Base-by-base conservation (phyloP, 345 rosid species). In the Dipteronia sinensis region DNA sequence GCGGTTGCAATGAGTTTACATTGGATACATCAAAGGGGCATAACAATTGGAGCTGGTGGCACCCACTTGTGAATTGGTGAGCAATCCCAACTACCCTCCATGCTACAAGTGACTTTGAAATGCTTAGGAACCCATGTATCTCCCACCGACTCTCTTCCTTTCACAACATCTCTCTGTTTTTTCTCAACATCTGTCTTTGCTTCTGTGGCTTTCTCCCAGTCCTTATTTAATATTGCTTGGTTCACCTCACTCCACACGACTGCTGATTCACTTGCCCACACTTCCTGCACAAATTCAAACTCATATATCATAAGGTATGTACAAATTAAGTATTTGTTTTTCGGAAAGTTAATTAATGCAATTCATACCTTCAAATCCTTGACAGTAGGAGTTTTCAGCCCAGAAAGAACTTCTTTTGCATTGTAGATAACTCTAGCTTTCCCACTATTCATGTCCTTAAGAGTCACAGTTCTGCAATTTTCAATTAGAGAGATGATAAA, bases 121-220 rank as follows among this genome's bases (percentile, higher is more conserved):
- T 91, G 87, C 74, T 87, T 87, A 10, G 99, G 92, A 76, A 74
- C 82, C 99, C 96, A 93, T 51, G 76, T 83, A 68, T 86, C 79
- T 10, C 88, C 90, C 29, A 31, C 72, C 17, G 91, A 80, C 19
- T 78, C 76, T 79, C 93, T 90, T 49, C 85, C 85, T 73, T 76
- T 89, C 68, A 31, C 47, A 2, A 75, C 65, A 80, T 80, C 82
- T 64, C 99, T 89, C 49, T 93, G 99, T 64, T 82, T 86, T 69
- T 87, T 90, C 79, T 95, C 98, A 7, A 95, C 78, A 0, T 38
- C 71, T 31, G 77, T 88, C 93, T 95, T 95, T 1, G 88, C 91
- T 81, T 89, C 88, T 46, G 80, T 85, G 29, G 97, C 97, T 84
- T 85, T 90, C 75, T 84, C 89, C 98, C 98, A 95, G 1, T 93